Percentiles rank a stretch among this genome's conserved stretches.
Evolutionary conservation across 306 rosid species (phyloP).

Genomic region (Erythrophleum fordii): DNA sequence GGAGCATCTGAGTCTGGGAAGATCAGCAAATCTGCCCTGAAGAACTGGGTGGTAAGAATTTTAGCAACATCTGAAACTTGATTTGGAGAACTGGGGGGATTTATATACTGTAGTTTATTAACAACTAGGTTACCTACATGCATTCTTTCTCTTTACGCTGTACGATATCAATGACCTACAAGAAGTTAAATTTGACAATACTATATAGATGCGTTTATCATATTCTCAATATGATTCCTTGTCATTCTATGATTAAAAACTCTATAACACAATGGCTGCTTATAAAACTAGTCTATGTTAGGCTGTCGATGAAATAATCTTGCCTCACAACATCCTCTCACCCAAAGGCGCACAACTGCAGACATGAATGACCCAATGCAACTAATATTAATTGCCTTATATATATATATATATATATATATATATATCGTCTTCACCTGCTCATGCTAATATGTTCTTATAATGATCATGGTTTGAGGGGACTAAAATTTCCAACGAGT

Average conservation of each 20-base stretch:
- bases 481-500: neutral
- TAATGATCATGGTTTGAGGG: neutral
- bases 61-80: neutral
- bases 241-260: neutral
- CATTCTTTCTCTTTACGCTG: neutral
- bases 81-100: neutral
- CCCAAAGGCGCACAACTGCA: neutral
- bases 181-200: neutral
- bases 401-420: no score
- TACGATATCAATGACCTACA: neutral
- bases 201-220: neutral
- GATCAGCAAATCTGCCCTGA: constrained; percentile 65
- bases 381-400: neutral
- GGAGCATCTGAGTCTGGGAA: constrained; percentile 58
- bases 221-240: neutral
- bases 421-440: constrained; percentile 1
- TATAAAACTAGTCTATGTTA: neutral
- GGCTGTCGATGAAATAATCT: neutral
- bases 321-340: neutral
- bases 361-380: neutral
- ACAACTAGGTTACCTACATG: neutral
- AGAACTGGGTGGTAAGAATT: constrained; percentile 76
- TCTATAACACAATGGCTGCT: neutral
- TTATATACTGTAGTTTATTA: neutral
- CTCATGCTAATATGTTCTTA: neutral